Base-by-base conservation (phyloP, 257 asterid genomes). In the Euphrasia confusa region DNA sequence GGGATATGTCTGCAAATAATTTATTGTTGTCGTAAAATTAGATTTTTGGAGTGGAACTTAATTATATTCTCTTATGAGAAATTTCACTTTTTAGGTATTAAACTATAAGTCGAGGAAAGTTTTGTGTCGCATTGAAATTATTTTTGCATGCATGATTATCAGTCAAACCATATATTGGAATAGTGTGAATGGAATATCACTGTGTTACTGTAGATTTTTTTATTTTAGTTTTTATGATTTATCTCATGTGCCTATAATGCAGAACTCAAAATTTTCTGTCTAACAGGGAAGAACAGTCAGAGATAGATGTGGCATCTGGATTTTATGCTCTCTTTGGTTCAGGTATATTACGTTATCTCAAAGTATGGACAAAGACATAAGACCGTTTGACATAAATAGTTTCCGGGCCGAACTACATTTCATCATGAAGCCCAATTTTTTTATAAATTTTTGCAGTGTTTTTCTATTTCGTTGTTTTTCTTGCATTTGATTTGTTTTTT, bases 321-420 rank as follows among this genome's bases (percentile, higher is more conserved):
- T 93, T 93, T 37, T 87, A 81, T 67, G 89, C 84, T 75, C 97
- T 89, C 61, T 83, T 93, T 78, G 99, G 96, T 74, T 93, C 94
- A 74, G 97, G 99, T 86, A 72, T 76, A 11, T 12, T 55, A 12
- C 56, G 47, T 49, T 32, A 24, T 42, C 55, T 13, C n/a, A 13
- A 45, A 15, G 61, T 50, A 15, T 17, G 30, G 56, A 37, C 10
- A 37, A 37, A 37, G 1, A 37, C 42, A 37, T 37, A 7, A 9
- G 12, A 35, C 10, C 40, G 2, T 37, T 37, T 37, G 42, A 7
- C 42, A 37, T 1, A 7, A 8, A 37, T 37, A 37, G 10, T 37
- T 2, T 37, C 11, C 10, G 42, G 42, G 12, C 42, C 3, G 6
- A 7, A 6, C 10, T 6, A 6, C 5, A 1, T 35, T 35, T 35